phyloP scores from a whole-genome alignment of 2,329 filamentous ascomycete species.

The Cercospora zeae-maydis region DNA sequence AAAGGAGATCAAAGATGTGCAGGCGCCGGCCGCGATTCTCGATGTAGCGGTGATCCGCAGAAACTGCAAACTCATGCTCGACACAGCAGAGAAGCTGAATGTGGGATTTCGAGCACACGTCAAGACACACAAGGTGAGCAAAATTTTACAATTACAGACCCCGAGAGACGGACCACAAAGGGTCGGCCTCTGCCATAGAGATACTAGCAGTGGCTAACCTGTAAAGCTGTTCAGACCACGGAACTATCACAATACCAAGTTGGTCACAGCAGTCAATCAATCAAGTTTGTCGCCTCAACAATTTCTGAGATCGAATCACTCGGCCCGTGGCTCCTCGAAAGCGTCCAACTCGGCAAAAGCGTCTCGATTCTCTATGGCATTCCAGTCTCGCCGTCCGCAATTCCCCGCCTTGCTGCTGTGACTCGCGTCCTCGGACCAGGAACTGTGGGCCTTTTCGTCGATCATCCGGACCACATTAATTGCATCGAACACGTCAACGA shows the following conservation, averaged over 20 bases:
- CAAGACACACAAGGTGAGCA: slow-evolving; percentile 73
- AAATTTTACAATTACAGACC: not conserved
- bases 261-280: slow-evolving; percentile 51
- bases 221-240: slow-evolving; percentile 51
- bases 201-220: not conserved
- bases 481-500: slow-evolving; percentile 45
- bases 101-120: slow-evolving; percentile 73
- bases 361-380: slow-evolving; percentile 72
- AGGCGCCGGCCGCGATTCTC: slow-evolving; percentile 64
- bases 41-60: slow-evolving; percentile 62
- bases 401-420: slow-evolving; percentile 58
- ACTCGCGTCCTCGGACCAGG: slow-evolving; percentile 54
- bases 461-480: slow-evolving; percentile 61
- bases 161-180: not conserved
- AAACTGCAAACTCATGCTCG: slow-evolving; percentile 70
- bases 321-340: slow-evolving; percentile 57
- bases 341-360: slow-evolving; percentile 49
- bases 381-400: slow-evolving; percentile 59
- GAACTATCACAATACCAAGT: slow-evolving; percentile 68
- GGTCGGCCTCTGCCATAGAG: not conserved
- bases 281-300: slow-evolving; percentile 69
- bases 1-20: slow-evolving; percentile 57
- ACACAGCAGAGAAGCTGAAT: slow-evolving; percentile 55
- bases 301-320: slow-evolving; percentile 69
- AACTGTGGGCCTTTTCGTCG: slow-evolving; percentile 63